Conservation (phyloP, 2,329 filamentous ascomycete genomes). For the Daldinia sp. region DNA sequence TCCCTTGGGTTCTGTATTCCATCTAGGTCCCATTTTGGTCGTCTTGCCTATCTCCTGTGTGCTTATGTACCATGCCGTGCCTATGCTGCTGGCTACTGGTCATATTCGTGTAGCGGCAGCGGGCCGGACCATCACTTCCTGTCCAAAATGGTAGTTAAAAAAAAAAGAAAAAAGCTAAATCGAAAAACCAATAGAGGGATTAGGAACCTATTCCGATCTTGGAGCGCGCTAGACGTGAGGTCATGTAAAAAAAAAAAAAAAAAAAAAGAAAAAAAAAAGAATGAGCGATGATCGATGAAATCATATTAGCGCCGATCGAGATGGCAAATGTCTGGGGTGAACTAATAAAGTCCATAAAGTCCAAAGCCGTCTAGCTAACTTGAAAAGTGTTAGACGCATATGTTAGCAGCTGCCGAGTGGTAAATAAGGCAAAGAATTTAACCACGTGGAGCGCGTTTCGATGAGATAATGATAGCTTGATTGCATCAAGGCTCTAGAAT, state of each 20-base stretch:
- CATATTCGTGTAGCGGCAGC: background rate
- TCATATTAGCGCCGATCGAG: constrained; percentile 38
- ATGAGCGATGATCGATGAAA: constrained; percentile 37
- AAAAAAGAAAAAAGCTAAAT: too few species aligned
- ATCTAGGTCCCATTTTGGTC: too few species aligned
- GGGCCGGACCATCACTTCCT: constrained; percentile 10
- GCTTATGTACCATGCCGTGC: too few species aligned
- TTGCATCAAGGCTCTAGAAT: too few species aligned
- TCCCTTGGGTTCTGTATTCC: too few species aligned
- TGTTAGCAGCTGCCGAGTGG: background rate
- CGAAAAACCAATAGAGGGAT: background rate
- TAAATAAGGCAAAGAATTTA: background rate
- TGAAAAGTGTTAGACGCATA: background rate
- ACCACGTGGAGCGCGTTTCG: background rate
- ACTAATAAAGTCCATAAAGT: background rate
- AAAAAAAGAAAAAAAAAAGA: too few species aligned
- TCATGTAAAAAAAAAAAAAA: constrained; percentile 34
- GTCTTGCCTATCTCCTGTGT: too few species aligned
- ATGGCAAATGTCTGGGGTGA: constrained; percentile 23
- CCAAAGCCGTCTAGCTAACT: constrained; percentile 13
- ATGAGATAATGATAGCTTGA: too few species aligned
- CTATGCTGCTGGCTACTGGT: background rate
- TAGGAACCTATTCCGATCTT: constrained; percentile 5
- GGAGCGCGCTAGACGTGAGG: constrained; percentile 19
- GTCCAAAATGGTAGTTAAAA: background rate